phyloP scores from a whole-genome alignment of 257 asterid genomes.

The Plantago elongata region DNA sequence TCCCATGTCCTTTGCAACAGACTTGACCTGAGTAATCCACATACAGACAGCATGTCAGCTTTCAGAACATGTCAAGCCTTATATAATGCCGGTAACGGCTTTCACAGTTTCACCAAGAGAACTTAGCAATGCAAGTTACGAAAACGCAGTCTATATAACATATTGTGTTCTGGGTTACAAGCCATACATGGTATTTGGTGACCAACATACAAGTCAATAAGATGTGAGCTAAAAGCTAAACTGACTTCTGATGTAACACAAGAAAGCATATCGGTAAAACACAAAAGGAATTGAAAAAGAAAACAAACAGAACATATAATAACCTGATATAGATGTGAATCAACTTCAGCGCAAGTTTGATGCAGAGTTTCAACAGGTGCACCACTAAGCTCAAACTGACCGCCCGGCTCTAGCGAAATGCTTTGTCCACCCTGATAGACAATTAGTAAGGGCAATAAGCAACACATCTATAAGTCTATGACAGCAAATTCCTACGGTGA shows the following conservation, averaged over 20 bases:
- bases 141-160: not conserved
- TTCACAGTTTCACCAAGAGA: too few species aligned
- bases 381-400: conserved; percentile 97
- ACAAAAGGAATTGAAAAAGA: not conserved
- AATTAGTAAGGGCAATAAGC: not conserved
- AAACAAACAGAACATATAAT: conserved; percentile 4
- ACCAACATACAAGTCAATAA: not conserved
- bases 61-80: too few species aligned
- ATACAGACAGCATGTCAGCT: not conserved
- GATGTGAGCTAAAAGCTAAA: conserved; percentile 6
- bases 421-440: conserved; percentile 37
- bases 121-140: not conserved
- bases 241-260: not conserved
- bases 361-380: conserved; percentile 96
- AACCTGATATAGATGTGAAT: conserved; percentile 93
- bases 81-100: too few species aligned
- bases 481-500: not conserved
- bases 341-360: conserved; percentile 96
- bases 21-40: conserved; percentile 64
- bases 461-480: not conserved
- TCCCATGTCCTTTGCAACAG: conserved; percentile 97
- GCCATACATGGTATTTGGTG: too few species aligned
- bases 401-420: conserved; percentile 94
- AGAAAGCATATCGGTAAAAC: not conserved
- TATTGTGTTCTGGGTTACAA: too few species aligned